Conservation (phyloP, 495 filamentous ascomycete genomes). For the Daldinia loculata region DNA sequence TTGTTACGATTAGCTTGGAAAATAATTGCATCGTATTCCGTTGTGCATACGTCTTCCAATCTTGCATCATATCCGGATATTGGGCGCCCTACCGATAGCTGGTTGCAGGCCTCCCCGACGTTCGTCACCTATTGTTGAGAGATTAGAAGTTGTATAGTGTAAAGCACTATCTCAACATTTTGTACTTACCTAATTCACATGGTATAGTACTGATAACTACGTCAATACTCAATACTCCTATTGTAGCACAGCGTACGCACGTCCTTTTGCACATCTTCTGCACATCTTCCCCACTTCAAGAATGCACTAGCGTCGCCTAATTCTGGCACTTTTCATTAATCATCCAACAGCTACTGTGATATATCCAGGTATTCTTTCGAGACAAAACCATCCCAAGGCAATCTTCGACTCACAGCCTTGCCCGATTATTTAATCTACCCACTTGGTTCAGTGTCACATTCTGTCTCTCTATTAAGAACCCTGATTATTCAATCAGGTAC, state of each 20-base stretch:
- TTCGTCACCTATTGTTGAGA: neutral
- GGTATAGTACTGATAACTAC: no score
- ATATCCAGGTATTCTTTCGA: slow-evolving; percentile 9
- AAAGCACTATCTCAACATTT: neutral
- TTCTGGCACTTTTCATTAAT: slow-evolving; percentile 19
- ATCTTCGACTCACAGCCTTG: slow-evolving; percentile 31
- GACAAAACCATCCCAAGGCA: slow-evolving; percentile 27
- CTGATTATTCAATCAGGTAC: slow-evolving; percentile 21
- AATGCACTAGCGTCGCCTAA: slow-evolving; percentile 13
- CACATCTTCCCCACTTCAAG: neutral
- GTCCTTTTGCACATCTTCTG: neutral
- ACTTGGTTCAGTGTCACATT: slow-evolving; percentile 21
- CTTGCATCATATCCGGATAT: neutral
- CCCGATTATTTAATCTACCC: slow-evolving; percentile 13
- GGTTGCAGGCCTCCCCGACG: neutral
- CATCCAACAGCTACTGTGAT: slow-evolving; percentile 1
- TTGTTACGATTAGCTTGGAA: neutral
- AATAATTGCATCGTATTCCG: neutral
- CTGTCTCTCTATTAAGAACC: slow-evolving; percentile 9
- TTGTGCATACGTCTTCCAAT: neutral
- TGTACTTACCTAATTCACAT: neutral
- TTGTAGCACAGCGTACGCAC: neutral
- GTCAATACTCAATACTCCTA: no score
- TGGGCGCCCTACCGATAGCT: neutral
- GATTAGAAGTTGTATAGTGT: neutral